Base-by-base conservation (phyloP, 306 rosid species). In the Vigna hirtella region DNA sequence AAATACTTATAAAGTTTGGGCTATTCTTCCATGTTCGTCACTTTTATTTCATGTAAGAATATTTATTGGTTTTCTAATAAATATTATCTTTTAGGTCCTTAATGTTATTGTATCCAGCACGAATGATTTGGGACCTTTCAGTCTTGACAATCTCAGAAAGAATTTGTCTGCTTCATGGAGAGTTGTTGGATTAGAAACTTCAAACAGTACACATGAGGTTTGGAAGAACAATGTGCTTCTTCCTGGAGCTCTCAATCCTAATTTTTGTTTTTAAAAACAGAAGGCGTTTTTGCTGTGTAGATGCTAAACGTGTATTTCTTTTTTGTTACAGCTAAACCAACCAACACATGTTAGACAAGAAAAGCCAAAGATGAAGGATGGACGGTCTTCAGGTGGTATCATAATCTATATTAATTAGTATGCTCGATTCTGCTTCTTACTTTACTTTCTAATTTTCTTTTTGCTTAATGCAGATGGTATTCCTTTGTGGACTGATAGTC, bases 91-190 rank as follows among this genome's bases (percentile, higher is more conserved):
- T 76, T 88, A 96, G 99, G 94, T 91, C 56, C 82, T 96, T 79
- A 94, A 96, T 85, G 87, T 90, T 82, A 86, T 96, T 75, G 80
- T 83, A 22, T 86, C 93, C 73, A 84, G 91, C 82, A 90, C 94
- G 70, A 83, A 87, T 86, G 96, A 91, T 79, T 78, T 83, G 90
- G 98, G 98, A 73, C 93, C 96, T 84, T 72, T 86, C 82, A 91
- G 92, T 85, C 96, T 93, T 78, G 98, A 91, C 77, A 79, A 78
- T 80, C 87, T 96, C 77, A 86, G 89, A 52, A 91, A 93, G 86
- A 90, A 87, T 72, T 77, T 91, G 80, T 91, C 96, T 17, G 96
- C 91, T 71, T 93, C 96, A 14, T 96, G 96, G 98, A 86, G 82
- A 78, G 77, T 83, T 57, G 85, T 30, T 84, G 90, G 87, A 62